Evolutionary conservation across 2,329 filamentous ascomycete species (phyloP).

Genomic region (Trichoderma sp.): DNA sequence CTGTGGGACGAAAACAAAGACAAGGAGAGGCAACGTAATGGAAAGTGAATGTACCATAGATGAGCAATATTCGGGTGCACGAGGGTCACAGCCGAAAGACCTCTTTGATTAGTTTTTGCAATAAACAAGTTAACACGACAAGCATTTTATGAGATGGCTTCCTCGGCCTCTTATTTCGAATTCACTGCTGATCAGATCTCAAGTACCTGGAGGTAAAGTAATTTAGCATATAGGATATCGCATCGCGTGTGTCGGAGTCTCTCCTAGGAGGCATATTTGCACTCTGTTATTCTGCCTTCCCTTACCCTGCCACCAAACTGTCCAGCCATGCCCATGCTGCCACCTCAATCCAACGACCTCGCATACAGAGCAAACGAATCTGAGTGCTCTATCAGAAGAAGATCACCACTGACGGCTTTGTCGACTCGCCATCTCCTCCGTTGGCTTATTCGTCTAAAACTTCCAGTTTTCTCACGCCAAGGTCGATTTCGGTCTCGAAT

Average conservation of each 20-base stretch:
- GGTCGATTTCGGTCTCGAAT: conserved; percentile 5
- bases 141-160: background rate
- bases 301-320: too few relatives aligned
- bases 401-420: too few relatives aligned
- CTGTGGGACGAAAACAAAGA: conserved; percentile 29
- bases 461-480: background rate
- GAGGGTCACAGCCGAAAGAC: conserved; percentile 31
- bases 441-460: background rate
- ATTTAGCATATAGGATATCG: too few relatives aligned
- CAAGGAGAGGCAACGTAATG: conserved; percentile 31
- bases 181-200: background rate
- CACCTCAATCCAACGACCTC: too few relatives aligned
- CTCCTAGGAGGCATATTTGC: too few relatives aligned
- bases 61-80: conserved; percentile 31
- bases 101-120: conserved; percentile 26
- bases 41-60: conserved; percentile 38
- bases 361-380: too few relatives aligned
- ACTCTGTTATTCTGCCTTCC: too few relatives aligned
- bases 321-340: too few relatives aligned
- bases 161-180: background rate
- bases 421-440: background rate
- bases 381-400: too few relatives aligned
- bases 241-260: too few relatives aligned
- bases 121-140: conserved; percentile 23
- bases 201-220: too few relatives aligned